Percentiles rank a stretch among this genome's conserved stretches.
phyloP scores from a whole-genome alignment of 1,284 basidiomycete genomes.

The Ceratobasidium sp. region DNA sequence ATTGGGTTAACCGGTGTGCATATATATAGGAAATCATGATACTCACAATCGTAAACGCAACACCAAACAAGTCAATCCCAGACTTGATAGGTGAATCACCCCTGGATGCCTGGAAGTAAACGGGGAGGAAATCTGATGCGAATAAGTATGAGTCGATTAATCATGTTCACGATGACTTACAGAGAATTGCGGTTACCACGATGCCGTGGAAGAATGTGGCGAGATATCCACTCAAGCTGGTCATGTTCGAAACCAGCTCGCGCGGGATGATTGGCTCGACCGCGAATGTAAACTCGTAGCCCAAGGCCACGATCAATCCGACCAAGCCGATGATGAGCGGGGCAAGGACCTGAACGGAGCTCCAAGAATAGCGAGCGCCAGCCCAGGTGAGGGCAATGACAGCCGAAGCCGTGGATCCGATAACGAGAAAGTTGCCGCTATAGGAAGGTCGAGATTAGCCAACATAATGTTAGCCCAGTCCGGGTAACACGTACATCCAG shows the following conservation, averaged over 20 bases:
- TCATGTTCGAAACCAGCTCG: conserved; percentile 48
- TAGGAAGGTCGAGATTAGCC: conserved; percentile 13
- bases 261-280: conserved; percentile 49
- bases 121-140: conserved; percentile 50
- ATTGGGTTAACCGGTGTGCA: conserved; percentile 1
- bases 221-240: conserved; percentile 49
- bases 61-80: conserved; percentile 53
- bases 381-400: conserved; percentile 53
- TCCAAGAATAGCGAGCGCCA: conserved; percentile 52
- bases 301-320: conserved; percentile 44
- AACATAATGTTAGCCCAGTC: background rate
- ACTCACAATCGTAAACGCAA: conserved; percentile 48
- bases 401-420: conserved; percentile 47
- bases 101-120: conserved; percentile 59
- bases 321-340: conserved; percentile 50
- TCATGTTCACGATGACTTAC: conserved; percentile 43
- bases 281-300: conserved; percentile 47
- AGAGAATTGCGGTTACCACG: conserved; percentile 45
- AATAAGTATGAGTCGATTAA: background rate
- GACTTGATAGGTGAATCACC: conserved; percentile 54
- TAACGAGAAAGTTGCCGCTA: conserved; percentile 53
- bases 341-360: conserved; percentile 49
- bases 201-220: conserved; percentile 50
- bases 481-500: conserved; percentile 50
- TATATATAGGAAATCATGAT: background rate